These are phyloP conservation scores for Ramularia endophylla DNA, from an alignment of 2,329 filamentous ascomycete species.

Conservation along the genomic window DNA sequence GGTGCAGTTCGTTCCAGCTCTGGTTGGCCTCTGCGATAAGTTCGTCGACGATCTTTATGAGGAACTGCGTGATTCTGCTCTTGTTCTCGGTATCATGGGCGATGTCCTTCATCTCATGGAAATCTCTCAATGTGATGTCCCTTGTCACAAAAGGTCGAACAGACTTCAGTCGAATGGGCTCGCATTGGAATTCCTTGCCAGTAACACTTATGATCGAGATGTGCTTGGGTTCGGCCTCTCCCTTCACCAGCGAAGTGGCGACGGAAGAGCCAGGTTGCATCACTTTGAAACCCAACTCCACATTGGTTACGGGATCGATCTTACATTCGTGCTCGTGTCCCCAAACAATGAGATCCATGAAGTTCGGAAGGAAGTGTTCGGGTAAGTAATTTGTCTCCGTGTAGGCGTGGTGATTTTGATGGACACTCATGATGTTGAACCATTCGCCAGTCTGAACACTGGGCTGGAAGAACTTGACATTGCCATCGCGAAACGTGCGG, in stretches of 20 bases:
- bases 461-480: slow-evolving; percentile 89
- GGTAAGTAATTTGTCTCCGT: slow-evolving; percentile 91
- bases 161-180: slow-evolving; percentile 76
- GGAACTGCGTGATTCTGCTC: slow-evolving; percentile 67
- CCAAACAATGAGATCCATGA: slow-evolving; percentile 89
- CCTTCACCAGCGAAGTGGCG: slow-evolving; percentile 83
- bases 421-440: slow-evolving; percentile 93
- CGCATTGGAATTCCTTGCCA: slow-evolving; percentile 66
- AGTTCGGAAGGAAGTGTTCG: slow-evolving; percentile 85
- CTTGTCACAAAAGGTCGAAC: slow-evolving; percentile 86
- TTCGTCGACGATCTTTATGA: slow-evolving; percentile 74
- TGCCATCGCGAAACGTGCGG: slow-evolving; percentile 84
- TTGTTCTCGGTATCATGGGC: slow-evolving; percentile 79
- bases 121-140: slow-evolving; percentile 71
- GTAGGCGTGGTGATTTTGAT: slow-evolving; percentile 93
- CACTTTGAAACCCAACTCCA: slow-evolving; percentile 85
- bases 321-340: slow-evolving; percentile 96
- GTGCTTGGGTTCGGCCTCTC: slow-evolving; percentile 86
- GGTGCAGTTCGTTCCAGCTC: slow-evolving; percentile 76
- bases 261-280: slow-evolving; percentile 98
- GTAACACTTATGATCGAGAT: slow-evolving; percentile 80
- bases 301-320: slow-evolving; percentile 76
- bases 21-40: slow-evolving; percentile 79
- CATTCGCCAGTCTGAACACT: slow-evolving; percentile 75
- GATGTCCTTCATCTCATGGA: slow-evolving; percentile 69